Percentiles rank a stretch among this genome's conserved stretches.
These are phyloP conservation scores for Aspergillus transmontanensis DNA, from an alignment of 2,329 filamentous ascomycete genomes.

Conservation along the genomic window DNA sequence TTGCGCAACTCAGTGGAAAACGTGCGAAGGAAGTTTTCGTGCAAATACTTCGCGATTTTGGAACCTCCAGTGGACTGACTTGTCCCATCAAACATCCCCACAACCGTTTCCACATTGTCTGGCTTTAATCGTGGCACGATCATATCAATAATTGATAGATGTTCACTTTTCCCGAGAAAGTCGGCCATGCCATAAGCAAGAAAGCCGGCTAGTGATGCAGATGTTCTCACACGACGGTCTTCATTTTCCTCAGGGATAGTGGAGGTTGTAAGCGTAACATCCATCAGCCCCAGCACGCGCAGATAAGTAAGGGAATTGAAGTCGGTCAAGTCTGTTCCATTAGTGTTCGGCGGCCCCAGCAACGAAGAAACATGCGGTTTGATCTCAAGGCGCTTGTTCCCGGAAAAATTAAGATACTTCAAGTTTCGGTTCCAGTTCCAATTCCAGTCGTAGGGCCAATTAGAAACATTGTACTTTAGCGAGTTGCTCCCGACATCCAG, in stretches of 20 bases:
- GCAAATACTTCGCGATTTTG: slow-evolving; percentile 92
- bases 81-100: slow-evolving; percentile 96
- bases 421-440: slow-evolving; percentile 98
- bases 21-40: slow-evolving; percentile 89
- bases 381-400: slow-evolving; percentile 95
- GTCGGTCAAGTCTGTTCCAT: slow-evolving; percentile 78
- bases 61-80: slow-evolving; percentile 86
- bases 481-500: slow-evolving; percentile 94
- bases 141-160: slow-evolving; percentile 92
- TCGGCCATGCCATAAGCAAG: slow-evolving; percentile 98
- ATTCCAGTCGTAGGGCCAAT: slow-evolving; percentile 99
- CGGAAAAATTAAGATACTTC: slow-evolving; percentile 92
- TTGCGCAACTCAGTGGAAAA: slow-evolving; percentile 80
- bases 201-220: slow-evolving; percentile 86
- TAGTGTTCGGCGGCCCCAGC: slow-evolving; percentile 48
- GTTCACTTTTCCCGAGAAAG: slow-evolving; percentile 87
- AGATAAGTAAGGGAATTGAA: slow-evolving; percentile 84
- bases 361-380: slow-evolving; percentile 62
- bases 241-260: slow-evolving; percentile 94
- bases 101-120: slow-evolving; percentile 82
- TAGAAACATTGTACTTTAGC: slow-evolving; percentile 97
- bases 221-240: slow-evolving; percentile 93
- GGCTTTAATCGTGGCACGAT: slow-evolving; percentile 91
- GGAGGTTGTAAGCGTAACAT: slow-evolving; percentile 91
- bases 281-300: slow-evolving; percentile 90